Evolutionary conservation across 192 early-diverging fungal genomes (phyloP).

Genomic region (Rhizoclosmatium globosum): DNA sequence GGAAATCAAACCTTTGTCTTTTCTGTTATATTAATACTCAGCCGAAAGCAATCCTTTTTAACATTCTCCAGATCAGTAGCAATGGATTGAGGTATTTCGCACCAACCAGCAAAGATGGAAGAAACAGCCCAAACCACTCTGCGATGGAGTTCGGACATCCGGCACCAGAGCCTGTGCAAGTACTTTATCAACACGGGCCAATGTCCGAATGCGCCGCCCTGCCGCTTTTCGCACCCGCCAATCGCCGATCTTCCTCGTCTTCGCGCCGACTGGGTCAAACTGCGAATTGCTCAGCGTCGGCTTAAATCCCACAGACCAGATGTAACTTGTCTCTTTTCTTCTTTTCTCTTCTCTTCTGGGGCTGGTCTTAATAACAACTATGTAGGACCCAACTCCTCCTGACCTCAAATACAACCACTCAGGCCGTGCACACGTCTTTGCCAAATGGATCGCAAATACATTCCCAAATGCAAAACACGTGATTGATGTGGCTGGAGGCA

Average conservation of each 20-base stretch:
- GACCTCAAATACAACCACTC: conserved; percentile 57
- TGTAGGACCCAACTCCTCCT: conserved; percentile 47
- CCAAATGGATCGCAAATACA: conserved; percentile 59
- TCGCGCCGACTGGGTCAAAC: conserved; percentile 39
- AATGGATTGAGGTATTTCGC: no score
- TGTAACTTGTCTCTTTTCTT: no score
- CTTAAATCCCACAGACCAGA: no score
- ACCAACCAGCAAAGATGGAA: no score
- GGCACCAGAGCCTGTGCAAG: conserved; percentile 28
- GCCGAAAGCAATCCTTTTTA: no score
- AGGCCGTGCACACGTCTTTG: conserved; percentile 58
- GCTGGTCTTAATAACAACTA: conserved; percentile 45
- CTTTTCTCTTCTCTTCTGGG: not conserved
- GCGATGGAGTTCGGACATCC: not conserved
- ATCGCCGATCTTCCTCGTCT: conserved; percentile 33
- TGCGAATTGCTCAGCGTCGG: not conserved
- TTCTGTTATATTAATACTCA: no score
- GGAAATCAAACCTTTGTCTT: no score
- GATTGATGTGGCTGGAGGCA: conserved; percentile 66
- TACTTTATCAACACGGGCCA: conserved; percentile 40
- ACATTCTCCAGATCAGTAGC: no score
- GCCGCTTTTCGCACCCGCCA: conserved; percentile 44
- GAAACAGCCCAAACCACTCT: not conserved
- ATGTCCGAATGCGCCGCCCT: conserved; percentile 24
- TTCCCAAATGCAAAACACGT: conserved; percentile 43